phyloP scores from a whole-genome alignment of 2,329 filamentous ascomycete genomes.

The Escovopsis sp. region DNA sequence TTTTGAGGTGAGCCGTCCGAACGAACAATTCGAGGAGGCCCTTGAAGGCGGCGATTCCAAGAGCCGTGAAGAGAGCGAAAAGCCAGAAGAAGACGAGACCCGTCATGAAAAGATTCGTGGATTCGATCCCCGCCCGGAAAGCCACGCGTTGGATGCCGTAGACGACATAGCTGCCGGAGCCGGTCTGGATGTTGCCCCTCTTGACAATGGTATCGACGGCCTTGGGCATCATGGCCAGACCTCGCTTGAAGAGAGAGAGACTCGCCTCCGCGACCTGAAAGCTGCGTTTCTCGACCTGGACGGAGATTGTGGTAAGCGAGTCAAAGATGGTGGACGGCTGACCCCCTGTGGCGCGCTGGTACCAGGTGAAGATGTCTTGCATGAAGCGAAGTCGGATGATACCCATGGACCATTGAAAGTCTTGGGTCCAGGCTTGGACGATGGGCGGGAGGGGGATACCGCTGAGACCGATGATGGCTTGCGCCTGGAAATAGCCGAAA shows the following conservation, averaged over 20 bases:
- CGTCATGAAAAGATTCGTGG: conserved; percentile 86
- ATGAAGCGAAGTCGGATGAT: conserved; percentile 80
- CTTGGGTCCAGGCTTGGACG: conserved; percentile 85
- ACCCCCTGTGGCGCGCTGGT: conserved; percentile 83
- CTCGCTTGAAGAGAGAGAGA: conserved; percentile 37
- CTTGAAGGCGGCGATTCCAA: conserved; percentile 68
- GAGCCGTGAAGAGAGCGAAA: conserved; percentile 59
- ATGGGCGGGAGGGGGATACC: conserved; percentile 72
- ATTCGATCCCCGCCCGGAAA: conserved; percentile 71
- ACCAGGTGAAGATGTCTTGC: conserved; percentile 85
- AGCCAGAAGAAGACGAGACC: conserved; percentile 78
- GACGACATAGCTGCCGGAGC: conserved; percentile 45
- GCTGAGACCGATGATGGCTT: conserved; percentile 79
- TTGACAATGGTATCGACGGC: conserved; percentile 27
- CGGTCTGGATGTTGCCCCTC: conserved; percentile 37
- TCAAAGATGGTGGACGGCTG: conserved; percentile 67
- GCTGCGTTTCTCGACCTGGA: conserved; percentile 60
- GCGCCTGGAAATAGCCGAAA: conserved; percentile 86
- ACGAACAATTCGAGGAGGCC: conserved; percentile 60
- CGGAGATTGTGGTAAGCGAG: conserved; percentile 56
- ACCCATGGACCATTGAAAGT: conserved; percentile 97
- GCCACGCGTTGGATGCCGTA: conserved; percentile 80
- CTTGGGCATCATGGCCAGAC: conserved; percentile 34
- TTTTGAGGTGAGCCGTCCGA: conserved; percentile 63
- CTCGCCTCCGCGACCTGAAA: conserved; percentile 23